Evolutionary conservation across 805 yeast species (phyloP), one percentile per base, ranked within the genome.

Genomic region (Millerozyma miso): DNA sequence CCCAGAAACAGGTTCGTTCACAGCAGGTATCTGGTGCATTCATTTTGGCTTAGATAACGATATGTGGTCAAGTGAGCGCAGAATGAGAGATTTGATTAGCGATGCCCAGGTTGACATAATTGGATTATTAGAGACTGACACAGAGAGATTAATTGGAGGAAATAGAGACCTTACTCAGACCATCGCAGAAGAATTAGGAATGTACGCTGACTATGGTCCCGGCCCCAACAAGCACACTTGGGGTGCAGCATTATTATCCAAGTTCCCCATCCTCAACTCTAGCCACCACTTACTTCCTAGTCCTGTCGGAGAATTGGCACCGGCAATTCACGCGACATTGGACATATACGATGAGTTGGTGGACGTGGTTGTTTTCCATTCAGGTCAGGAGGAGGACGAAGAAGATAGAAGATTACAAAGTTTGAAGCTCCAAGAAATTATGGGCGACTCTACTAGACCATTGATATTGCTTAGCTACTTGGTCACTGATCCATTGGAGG

Each of bases 151-250:
- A 46, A 85, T 90, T 41, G 93, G 93, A 77, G 99, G 99, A 40
- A 88, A 90, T 68, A 78, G 99, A 56, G 99, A 93, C 59, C 72
- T 91, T 55, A 89, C 97, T 0, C 96, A 88, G 67, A 80, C 82
- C 50, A 67, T 93, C 42, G 96, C 97, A 1, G 95, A 89, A 63
- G 96, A 91, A 53, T 73, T 93, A 52, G 91, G 88, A 34, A 88
- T 88, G 91, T 93, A 93, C 59, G 90, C 83, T 17, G 99, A 93
- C 63, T 93, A 81, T 59, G 99, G 99, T 5, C 99, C 99, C 5
- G 97, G 97, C 12, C 97, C 98, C 41, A 88, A 89, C 61, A 85
- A 90, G 63, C 98, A 93, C 67, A 93, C 99, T 0, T 93, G 99
- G 99, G 99, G 99, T 34, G 85, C 90, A 39, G 93, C 93, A 1